Percentiles rank a stretch among this genome's conserved stretches.
Evolutionary conservation across 257 asterid genomes (phyloP).

Genomic region (Ilex aquifolium): DNA sequence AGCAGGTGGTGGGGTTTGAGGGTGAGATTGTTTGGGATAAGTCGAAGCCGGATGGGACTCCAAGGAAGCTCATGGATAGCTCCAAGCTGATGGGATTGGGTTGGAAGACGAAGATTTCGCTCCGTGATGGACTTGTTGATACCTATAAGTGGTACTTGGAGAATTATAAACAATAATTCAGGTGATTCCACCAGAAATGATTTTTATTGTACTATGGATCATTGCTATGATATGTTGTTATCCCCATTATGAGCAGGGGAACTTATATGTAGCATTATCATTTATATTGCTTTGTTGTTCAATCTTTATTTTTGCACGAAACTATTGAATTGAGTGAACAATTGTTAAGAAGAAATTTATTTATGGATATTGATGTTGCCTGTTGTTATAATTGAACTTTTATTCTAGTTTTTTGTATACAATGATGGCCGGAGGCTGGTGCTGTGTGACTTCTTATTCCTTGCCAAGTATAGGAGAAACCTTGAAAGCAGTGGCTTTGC

Average conservation of each 20-base stretch:
- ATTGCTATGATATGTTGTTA: constrained; percentile 3
- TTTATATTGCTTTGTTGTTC: not conserved
- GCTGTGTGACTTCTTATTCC: no score
- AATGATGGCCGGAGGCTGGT: no score
- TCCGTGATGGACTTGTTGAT: constrained; percentile 61
- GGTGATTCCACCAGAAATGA: constrained; percentile 21
- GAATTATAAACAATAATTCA: constrained; percentile 39
- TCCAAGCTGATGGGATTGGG: constrained; percentile 74
- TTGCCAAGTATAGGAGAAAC: no score
- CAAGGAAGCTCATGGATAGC: constrained; percentile 95
- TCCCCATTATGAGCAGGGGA: not conserved
- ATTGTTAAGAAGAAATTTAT: no score
- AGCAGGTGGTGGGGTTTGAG: constrained; percentile 76
- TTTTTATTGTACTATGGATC: not conserved
- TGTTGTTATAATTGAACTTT: no score
- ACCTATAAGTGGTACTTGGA: constrained; percentile 84
- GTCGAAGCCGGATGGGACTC: constrained; percentile 89
- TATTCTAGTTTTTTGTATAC: no score
- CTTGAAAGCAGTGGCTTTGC: no score
- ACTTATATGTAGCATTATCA: not conserved
- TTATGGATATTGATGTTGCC: no score
- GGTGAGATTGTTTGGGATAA: constrained; percentile 88
- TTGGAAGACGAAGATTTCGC: constrained; percentile 74
- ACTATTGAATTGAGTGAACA: no score
- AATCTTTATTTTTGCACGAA: no score